phyloP scores from a whole-genome alignment of 306 rosid species.

The Quercus bicolor region DNA sequence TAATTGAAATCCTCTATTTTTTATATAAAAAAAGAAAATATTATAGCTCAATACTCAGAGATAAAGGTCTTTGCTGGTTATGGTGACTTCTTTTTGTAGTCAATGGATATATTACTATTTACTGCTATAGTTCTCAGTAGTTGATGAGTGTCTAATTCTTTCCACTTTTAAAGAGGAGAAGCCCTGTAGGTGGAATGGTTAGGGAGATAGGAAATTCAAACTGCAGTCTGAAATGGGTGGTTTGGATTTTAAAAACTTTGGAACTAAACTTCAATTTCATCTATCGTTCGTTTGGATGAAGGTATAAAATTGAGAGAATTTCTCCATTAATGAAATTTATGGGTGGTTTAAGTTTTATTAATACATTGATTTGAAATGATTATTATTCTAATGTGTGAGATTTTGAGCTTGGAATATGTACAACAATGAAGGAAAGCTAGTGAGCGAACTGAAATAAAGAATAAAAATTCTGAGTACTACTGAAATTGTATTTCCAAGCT shows the following conservation, averaged over 20 bases:
- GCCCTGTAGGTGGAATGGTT: not conserved
- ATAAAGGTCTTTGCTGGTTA: not conserved
- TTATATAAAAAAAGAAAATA: not conserved
- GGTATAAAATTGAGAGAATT: too few species aligned
- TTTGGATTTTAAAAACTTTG: not conserved
- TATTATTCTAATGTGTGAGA: too few species aligned
- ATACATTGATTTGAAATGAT: too few species aligned
- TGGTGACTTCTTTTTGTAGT: not conserved
- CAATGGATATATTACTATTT: too few species aligned
- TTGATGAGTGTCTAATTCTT: not conserved
- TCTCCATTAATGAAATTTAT: too few species aligned
- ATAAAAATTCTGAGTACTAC: too few species aligned
- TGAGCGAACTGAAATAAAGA: too few species aligned
- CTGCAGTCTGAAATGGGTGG: not conserved
- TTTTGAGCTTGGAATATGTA: too few species aligned
- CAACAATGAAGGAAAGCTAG: too few species aligned
- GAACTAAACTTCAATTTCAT: not conserved
- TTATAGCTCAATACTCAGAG: not conserved
- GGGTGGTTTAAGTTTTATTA: too few species aligned
- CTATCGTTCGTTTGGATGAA: too few species aligned
- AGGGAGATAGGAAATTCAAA: not conserved
- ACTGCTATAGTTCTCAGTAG: not conserved
- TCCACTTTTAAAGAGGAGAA: not conserved
- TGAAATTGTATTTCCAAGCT: too few species aligned
- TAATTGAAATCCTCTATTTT: not conserved